Percentiles rank a stretch among this genome's conserved stretches.
Evolutionary conservation across 2,329 filamentous ascomycete species (phyloP).

Genomic region (Colletotrichum paranaense): DNA sequence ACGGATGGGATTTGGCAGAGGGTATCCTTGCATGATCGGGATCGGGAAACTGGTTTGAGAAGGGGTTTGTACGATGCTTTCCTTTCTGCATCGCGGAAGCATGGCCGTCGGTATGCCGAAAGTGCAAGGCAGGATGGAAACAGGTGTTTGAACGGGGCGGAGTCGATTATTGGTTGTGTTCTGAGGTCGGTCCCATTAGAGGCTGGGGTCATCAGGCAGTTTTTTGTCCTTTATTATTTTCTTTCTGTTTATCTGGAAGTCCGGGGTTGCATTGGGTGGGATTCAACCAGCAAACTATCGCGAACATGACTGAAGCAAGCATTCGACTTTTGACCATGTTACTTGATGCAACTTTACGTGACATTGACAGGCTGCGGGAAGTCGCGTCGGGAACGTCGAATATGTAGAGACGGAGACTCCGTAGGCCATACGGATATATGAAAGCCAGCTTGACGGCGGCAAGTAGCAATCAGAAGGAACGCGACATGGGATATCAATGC

Average conservation of each 20-base stretch:
- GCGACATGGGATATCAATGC: too few relatives aligned
- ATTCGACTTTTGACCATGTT: neutral
- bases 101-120: conserved; percentile 26
- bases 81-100: conserved; percentile 28
- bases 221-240: neutral
- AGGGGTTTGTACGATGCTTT: conserved; percentile 32
- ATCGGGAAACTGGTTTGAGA: conserved; percentile 28
- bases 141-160: conserved; percentile 29
- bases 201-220: conserved; percentile 15
- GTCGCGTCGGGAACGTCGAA: neutral
- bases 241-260: neutral
- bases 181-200: conserved; percentile 31
- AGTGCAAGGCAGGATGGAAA: conserved; percentile 16
- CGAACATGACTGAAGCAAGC: conserved; percentile 32
- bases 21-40: conserved; percentile 35
- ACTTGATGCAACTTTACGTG: neutral
- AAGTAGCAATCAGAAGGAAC: too few relatives aligned
- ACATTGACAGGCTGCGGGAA: neutral
- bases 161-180: conserved; percentile 26
- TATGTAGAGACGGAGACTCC: neutral
- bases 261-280: conserved; percentile 32
- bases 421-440: too few relatives aligned
- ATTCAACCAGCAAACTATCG: conserved; percentile 31
- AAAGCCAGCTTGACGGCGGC: too few relatives aligned
- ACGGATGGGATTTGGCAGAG: neutral